A percentile compares a stretch with the other conserved stretches of the same genome.
phyloP scores from a whole-genome alignment of 2,329 filamentous ascomycete genomes.

The Trichoderma asperellum region DNA sequence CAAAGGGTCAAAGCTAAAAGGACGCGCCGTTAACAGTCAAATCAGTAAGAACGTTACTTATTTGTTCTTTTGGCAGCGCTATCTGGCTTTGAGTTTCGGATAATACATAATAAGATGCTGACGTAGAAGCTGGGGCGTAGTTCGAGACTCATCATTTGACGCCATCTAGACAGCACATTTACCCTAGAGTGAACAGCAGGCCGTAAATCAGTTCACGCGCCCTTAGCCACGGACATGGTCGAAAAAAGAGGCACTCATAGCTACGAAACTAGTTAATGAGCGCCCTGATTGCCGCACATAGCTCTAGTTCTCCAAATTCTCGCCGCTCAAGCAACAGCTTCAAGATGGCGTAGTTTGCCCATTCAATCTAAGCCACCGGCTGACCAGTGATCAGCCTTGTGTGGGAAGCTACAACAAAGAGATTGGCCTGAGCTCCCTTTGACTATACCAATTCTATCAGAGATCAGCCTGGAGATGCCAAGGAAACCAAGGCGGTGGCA shows the following conservation, averaged over 20 bases:
- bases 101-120: conserved; percentile 3
- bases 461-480: neutral
- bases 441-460: neutral
- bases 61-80: neutral
- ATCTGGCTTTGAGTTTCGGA: neutral
- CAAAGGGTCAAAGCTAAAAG: neutral
- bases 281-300: neutral
- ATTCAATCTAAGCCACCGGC: neutral
- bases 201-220: neutral
- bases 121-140: conserved; percentile 9
- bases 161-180: neutral
- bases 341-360: neutral
- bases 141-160: conserved; percentile 1
- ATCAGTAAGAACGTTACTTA: neutral
- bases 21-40: neutral
- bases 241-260: neutral
- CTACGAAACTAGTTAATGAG: neutral
- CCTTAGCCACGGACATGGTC: neutral
- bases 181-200: conserved; percentile 4
- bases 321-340: neutral
- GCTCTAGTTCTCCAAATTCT: neutral
- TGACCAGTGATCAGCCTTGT: conserved; percentile 2
- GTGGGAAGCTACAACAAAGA: conserved; percentile 1
- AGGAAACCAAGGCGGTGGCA: neutral
- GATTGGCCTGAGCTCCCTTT: conserved; percentile 19